Evolutionary conservation across 2,329 filamentous ascomycete species (phyloP), one percentile per base, ranked within the genome.

Genomic region (Lachnellula suecica): DNA sequence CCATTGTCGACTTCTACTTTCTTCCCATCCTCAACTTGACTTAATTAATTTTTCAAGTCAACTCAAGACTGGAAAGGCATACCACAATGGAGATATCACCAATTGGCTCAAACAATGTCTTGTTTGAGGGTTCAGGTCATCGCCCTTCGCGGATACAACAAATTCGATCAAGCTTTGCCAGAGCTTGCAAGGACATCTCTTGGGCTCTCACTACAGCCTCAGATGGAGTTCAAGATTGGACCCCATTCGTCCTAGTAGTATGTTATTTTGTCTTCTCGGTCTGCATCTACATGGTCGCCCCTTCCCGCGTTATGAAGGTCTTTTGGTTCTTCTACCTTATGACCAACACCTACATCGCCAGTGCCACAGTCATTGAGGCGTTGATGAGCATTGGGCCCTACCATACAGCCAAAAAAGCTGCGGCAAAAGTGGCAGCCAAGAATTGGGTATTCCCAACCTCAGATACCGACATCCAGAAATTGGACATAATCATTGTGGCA

Each of bases 401-500:
- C 42, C 61, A 66, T 8, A 67, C 72, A 54, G 68, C 71, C 20
- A 63, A 68, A 35, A 68, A 69, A 44, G 64, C 68, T 17, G 64
- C 72, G 35, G 59, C 58, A 1, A 67, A 73, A 47, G 69, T 69
- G 4, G 65, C 69, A 52, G 64, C 71, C 44, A 72, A 69, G 37
- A 63, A 64, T 5, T 74, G 72, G 72, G 56, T 62, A 5, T 74
- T 74, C 47, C 72, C 71, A 11, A 74, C 72, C 9, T 61, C 70
- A 10, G 68, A 74, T 49, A 60, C 66, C 43, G 60, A 74, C 13
- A 64, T 78, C 2, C 68, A 69, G 1, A 69, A 72, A 23, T 65
- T 78, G 17, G 75, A 78, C 54, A 63, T 78, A 37, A 65, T 77
- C 48, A 75, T 78, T 49, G 75, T 78, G 2, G 75, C 75, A 13